Base-by-base conservation (phyloP, 2,329 filamentous ascomycete species). In the Akanthomyces uredinophilus region DNA sequence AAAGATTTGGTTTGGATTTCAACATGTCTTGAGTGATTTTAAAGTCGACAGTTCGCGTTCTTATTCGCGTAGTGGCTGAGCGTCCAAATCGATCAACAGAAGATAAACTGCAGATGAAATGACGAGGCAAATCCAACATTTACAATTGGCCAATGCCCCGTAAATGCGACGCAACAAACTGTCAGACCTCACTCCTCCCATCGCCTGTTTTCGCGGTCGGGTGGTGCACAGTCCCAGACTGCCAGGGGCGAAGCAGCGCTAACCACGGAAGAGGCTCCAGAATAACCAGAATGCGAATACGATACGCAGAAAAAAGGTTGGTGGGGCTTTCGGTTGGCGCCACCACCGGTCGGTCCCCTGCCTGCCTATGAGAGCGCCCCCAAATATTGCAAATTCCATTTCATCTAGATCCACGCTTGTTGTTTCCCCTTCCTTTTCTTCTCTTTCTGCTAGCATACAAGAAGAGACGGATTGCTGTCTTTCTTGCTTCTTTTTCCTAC, bases 121-220 rank as follows among this genome's bases (percentile, higher is more conserved):
- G 27, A 57, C 18, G 11, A 22, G 10, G 14, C 41, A 47, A 57
- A 57, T 57, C 20, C 43, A 37, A 16, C 13, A 22, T 57, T 29
- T 46, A 22, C 54, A 35, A 57, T 57, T 57, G 54, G 54, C 54
- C 43, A 18, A 47, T 47, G 54, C 54, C 43, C 54, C 54, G 29
- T 47, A 46, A 57, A 57, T 47, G 22, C 35, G n/a, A 43, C 35
- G 35, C 32, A 43, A n/a, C 22, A 18, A 13, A 27, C 27, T 44
- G 43, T 20, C 22, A 49, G 32, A 57, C 39, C 49, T 16, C 24
- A 11, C 41, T 56, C 11, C n/a, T 16, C 27, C 29, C 24, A 43
- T 59, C 22, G 56, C 56, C 11, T 51, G 56, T 59, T 59, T 59
- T 35, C 24, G 32, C n/a, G 8, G 22, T 29, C 4, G 5, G 43